Base-by-base conservation (phyloP, 1,284 basidiomycete genomes). In the Microbotryum scabiosae region DNA sequence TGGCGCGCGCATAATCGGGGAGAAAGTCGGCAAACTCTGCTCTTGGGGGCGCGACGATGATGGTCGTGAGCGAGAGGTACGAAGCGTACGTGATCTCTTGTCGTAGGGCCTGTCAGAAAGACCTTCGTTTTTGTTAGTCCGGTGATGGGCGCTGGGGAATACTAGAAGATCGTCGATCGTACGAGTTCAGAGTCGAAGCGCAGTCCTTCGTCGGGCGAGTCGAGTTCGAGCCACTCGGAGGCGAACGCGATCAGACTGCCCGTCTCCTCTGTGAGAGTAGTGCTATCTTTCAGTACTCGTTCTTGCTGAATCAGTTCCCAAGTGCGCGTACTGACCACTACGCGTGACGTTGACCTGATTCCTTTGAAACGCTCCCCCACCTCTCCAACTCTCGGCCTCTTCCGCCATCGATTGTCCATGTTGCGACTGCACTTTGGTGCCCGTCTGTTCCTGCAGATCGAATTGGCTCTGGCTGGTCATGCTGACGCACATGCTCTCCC, bases 101-200 rank as follows among this genome's bases (percentile, higher is more conserved):
- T 65, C 86, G 85, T 16, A 99, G 81, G 7, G 94, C 94, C 90
- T 93, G 69, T 23, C 26, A 16, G 14, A 5, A 55, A 9, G 16
- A 21, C 47, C 21, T 28, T 14, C 26, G 5, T 26, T 20, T 23
- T 20, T 54, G 20, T 51, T 30, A 45, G 30, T 30, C 30, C 30
- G 30, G 30, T 30, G 30, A 10, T 30, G 8, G 30, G 8, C 10
- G 30, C 30, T 43, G 20, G 30, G 10, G 18, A 25, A 25, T 36
- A 46, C 18, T 54, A 47, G 43, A 20, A 36, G n/a, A 45, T 14
- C 18, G 5, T 23, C 44, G 14, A 41, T 79, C 85, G 75, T 74
- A 91, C 90, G 61, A 96, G 86, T 77, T 97, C 96, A 56, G 91
- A 87, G 73, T 99, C 96, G 70, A 94, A 88, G 51, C 96, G 84